A percentile compares a stretch with the other conserved stretches of the same genome.
These are phyloP conservation scores for Cladobotryum protrusum DNA, from an alignment of 2,329 filamentous ascomycete species.

Conservation along the genomic window DNA sequence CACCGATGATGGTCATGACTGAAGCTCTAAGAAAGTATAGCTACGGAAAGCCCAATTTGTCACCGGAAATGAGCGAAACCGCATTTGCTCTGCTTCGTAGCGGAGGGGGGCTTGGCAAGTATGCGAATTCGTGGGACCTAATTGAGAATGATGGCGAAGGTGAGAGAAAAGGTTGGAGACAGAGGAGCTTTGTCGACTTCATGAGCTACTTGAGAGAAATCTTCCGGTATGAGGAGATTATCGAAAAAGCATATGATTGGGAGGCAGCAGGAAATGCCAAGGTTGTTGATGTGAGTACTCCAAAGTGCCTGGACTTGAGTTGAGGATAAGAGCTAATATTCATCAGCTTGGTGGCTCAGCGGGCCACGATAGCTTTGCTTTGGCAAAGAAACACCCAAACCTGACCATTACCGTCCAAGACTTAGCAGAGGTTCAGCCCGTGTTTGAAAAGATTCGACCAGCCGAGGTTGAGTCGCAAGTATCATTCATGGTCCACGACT, in stretches of 20 bases:
- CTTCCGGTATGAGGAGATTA: constrained; percentile 29
- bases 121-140: too few relatives aligned
- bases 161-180: constrained; percentile 31
- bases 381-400: constrained; percentile 16
- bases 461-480: constrained; percentile 23
- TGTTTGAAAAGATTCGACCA: constrained; percentile 27
- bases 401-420: constrained; percentile 39
- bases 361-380: too few relatives aligned
- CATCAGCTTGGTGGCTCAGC: too few relatives aligned
- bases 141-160: too few relatives aligned
- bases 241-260: constrained; percentile 32
- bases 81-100: too few relatives aligned
- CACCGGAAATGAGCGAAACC: too few relatives aligned
- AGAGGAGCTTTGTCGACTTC: constrained; percentile 33
- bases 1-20: too few relatives aligned
- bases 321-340: too few relatives aligned
- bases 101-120: too few relatives aligned
- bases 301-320: too few relatives aligned
- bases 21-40: too few relatives aligned
- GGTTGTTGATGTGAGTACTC: constrained; percentile 28
- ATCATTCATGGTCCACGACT: constrained; percentile 30
- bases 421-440: constrained; percentile 28
- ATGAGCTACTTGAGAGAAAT: constrained; percentile 36
- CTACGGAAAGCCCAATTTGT: too few relatives aligned
- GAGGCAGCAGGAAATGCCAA: constrained; percentile 27